These are phyloP conservation scores for Cercophora sp. DNA, from an alignment of 495 filamentous ascomycete species.

Conservation along the genomic window DNA sequence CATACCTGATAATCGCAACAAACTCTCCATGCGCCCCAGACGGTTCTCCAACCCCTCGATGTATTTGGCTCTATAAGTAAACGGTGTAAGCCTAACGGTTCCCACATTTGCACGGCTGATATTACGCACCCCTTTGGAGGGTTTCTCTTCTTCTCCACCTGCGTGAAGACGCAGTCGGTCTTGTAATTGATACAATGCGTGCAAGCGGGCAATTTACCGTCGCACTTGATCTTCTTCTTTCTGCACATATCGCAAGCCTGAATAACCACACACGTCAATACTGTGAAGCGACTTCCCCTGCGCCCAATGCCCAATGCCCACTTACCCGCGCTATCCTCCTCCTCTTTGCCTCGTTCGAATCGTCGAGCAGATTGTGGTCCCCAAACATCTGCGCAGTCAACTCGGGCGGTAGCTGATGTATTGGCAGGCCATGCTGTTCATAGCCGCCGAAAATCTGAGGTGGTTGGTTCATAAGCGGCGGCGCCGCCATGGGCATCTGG, in stretches of 20 bases:
- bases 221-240: conserved; percentile 99
- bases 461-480: conserved; percentile 59
- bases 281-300: too few relatives aligned
- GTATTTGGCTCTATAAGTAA: conserved; percentile 73
- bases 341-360: conserved; percentile 83
- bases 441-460: conserved; percentile 69
- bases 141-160: conserved; percentile 97
- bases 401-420: conserved; percentile 48
- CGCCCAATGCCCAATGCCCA: conserved; percentile 2
- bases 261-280: too few relatives aligned
- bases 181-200: conserved; percentile 98
- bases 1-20: conserved; percentile 76
- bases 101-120: too few relatives aligned
- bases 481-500: conserved; percentile 51
- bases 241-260: conserved; percentile 98
- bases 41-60: conserved; percentile 97
- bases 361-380: conserved; percentile 55
- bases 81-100: conserved; percentile 19
- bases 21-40: conserved; percentile 85
- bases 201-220: conserved; percentile 91
- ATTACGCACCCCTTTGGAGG: conserved; percentile 85
- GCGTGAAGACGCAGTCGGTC: conserved; percentile 94
- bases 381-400: conserved; percentile 55
- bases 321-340: conserved; percentile 85
- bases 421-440: conserved; percentile 54